Evolutionary conservation across 495 filamentous ascomycete genomes (phyloP), one percentile per base, ranked within the genome.

Genomic region (Alectoria sarmentosa): DNA sequence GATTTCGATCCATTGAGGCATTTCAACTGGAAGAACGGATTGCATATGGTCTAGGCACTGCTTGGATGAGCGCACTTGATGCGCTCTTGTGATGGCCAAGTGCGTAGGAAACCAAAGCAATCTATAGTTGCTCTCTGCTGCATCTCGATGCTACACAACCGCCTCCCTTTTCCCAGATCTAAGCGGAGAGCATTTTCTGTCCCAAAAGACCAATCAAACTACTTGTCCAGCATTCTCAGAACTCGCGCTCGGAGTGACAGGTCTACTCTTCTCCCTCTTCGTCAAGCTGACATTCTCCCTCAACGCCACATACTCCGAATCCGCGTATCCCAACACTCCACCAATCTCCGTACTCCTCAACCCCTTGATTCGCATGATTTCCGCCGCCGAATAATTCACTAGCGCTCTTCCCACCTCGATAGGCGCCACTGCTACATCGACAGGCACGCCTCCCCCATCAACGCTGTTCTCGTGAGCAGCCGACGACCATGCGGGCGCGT

Each of bases 231-330:
- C 30, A 55, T 34, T 55, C 0, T 17, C 52, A 55, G 52, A 34
- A 34, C 39, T 37, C 36, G 42, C 46, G 67, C 65, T 71, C 60
- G 80, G 79, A 4, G 79, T 81, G 32, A 76, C 74, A 39, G 74
- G 71, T 44, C 79, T 70, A 67, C 76, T 80, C 59, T 68, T 73
- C 58, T 71, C 65, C 46, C 49, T 70, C 52, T 71, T 70, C 34
- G 91, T 87, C 64, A 96, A 87, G 23, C 90, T 89, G 46, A 96
- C 88, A 69, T 93, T 95, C 75, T 95, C 91, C 63, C 91, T 81
- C 68, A 91, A 77, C 11, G 93, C 93, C 52, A 98, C 89, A 79
- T 98, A 96, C 75, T 97, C 91, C 65, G 88, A 92, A 70, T 97
- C 92, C 37, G 92, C 87, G 79, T 96, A 98, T 6, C 94, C 94